Evolutionary conservation across 257 asterid species (phyloP).

Genomic region (Anisodus tanguticus): DNA sequence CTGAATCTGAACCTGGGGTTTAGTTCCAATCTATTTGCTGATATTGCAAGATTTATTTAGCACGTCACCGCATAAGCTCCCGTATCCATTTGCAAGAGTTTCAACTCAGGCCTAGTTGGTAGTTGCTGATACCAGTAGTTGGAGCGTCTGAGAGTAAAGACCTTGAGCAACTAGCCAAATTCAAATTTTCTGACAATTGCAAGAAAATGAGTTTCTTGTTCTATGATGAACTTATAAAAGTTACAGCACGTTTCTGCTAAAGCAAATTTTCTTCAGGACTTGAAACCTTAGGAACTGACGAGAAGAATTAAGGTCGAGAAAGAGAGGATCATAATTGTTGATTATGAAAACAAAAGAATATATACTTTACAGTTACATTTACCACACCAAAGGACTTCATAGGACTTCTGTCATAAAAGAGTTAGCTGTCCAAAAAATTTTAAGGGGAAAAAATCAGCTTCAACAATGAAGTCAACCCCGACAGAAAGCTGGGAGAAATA

Average conservation of each 20-base stretch:
- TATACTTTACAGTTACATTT: background rate
- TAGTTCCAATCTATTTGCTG: background rate
- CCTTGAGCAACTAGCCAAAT: background rate
- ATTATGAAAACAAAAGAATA: background rate
- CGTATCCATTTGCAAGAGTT: background rate
- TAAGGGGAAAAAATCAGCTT: background rate
- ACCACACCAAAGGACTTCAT: background rate
- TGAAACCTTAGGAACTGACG: background rate
- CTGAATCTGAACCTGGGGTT: background rate
- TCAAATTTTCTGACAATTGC: background rate
- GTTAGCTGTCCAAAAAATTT: background rate
- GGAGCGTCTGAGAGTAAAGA: background rate
- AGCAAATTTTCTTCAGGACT: background rate
- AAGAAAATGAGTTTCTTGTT: background rate
- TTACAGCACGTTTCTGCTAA: background rate
- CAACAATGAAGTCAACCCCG: background rate
- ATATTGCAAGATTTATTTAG: background rate
- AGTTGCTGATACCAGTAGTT: background rate
- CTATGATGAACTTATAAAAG: background rate
- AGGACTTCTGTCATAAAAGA: background rate
- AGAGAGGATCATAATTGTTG: background rate
- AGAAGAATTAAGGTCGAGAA: background rate
- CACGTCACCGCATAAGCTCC: background rate
- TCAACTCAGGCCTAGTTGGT: background rate
- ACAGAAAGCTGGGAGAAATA: conserved; percentile 3